A percentile compares a stretch with the other conserved stretches of the same genome.
These are phyloP conservation scores for Fusarium sp. DNA, from an alignment of 2,329 filamentous ascomycete species.

Conservation along the genomic window DNA sequence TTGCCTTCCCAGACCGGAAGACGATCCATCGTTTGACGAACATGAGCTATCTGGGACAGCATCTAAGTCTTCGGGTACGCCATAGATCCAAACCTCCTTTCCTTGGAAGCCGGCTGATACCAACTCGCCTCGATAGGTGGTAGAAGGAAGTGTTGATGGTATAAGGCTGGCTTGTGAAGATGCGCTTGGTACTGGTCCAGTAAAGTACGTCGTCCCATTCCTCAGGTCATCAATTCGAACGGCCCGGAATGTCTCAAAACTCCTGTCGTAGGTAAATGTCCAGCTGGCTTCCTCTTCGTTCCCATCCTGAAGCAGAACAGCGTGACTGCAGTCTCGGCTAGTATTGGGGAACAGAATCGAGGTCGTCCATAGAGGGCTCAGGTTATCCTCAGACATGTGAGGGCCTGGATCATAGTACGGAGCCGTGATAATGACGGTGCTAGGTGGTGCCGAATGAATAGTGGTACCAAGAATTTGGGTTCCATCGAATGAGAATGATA, in stretches of 20 bases:
- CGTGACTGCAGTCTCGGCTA: slow-evolving; percentile 83
- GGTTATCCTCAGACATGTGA: slow-evolving; percentile 73
- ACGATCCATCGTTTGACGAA: slow-evolving; percentile 38
- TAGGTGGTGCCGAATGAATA: slow-evolving; percentile 71
- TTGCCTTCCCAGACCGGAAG: slow-evolving; percentile 50
- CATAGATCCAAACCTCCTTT: slow-evolving; percentile 83
- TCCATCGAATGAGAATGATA: slow-evolving; percentile 83
- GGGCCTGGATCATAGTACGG: slow-evolving; percentile 83
- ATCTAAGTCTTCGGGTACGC: slow-evolving; percentile 79
- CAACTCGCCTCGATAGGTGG: slow-evolving; percentile 77
- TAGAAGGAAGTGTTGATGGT: slow-evolving; percentile 77
- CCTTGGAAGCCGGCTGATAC: slow-evolving; percentile 80
- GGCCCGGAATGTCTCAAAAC: slow-evolving; percentile 82
- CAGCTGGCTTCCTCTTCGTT: slow-evolving; percentile 76
- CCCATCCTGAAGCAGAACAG: slow-evolving; percentile 74
- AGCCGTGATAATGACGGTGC: slow-evolving; percentile 81
- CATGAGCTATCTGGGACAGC: slow-evolving; percentile 63
- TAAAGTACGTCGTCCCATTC: slow-evolving; percentile 84
- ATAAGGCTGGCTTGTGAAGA: slow-evolving; percentile 69
- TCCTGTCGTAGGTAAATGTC: slow-evolving; percentile 83
- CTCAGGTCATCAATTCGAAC: slow-evolving; percentile 80
- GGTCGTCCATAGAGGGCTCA: slow-evolving; percentile 85
- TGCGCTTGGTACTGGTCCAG: slow-evolving; percentile 72
- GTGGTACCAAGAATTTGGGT: slow-evolving; percentile 84
- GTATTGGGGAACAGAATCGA: slow-evolving; percentile 87